phyloP scores from a whole-genome alignment of 345 rosid species.

The Arabis hirsuta region DNA sequence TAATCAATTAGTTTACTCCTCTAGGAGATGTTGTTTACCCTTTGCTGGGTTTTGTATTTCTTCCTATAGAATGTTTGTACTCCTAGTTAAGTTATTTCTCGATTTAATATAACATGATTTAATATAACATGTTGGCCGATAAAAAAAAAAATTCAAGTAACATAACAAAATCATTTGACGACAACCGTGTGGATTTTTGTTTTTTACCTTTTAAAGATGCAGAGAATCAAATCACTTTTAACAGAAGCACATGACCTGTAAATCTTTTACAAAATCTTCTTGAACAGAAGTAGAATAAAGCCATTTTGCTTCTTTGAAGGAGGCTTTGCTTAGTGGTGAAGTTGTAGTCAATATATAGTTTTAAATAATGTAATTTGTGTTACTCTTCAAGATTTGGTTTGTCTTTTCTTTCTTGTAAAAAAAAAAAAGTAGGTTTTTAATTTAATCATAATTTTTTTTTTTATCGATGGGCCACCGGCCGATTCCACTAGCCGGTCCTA shows the following conservation, averaged over 20 bases:
- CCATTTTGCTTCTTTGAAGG: conserved; percentile 27
- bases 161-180: conserved; percentile 26
- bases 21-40: no score
- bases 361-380: no score
- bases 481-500: no score
- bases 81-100: no score
- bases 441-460: no score
- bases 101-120: no score
- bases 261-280: conserved; percentile 32
- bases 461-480: no score
- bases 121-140: no score
- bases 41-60: no score
- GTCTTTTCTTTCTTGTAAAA: not conserved
- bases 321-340: conserved; percentile 45
- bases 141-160: not conserved
- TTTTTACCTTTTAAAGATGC: conserved; percentile 29
- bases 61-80: no score
- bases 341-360: conserved; percentile 15
- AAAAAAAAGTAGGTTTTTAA: no score
- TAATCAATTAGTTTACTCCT: no score
- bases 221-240: conserved; percentile 44
- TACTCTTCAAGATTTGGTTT: not conserved
- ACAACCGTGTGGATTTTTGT: conserved; percentile 24
- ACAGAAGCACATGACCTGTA: conserved; percentile 42
- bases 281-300: conserved; percentile 39